Conservation (phyloP, 805 yeast species). For the Starmerella vaccinii region DNA sequence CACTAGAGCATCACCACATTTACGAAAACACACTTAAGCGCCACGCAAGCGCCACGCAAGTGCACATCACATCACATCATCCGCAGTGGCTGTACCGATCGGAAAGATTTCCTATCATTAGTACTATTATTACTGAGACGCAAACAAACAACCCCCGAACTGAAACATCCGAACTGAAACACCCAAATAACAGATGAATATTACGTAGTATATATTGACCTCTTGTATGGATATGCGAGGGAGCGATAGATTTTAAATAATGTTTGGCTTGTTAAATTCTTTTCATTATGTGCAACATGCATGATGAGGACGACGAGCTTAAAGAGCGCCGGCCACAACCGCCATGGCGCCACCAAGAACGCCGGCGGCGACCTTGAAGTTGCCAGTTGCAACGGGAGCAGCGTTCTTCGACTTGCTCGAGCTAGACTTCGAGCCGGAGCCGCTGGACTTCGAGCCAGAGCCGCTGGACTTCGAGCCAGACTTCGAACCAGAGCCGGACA, state of each 20-base stretch:
- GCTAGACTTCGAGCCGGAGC: constrained; percentile 27
- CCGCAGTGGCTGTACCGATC: too few relatives aligned
- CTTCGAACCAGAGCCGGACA: constrained; percentile 8
- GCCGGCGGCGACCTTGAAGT: constrained; percentile 19
- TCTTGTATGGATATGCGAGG: too few relatives aligned
- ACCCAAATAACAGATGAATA: neutral
- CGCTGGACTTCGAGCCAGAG: constrained; percentile 14
- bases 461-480: neutral
- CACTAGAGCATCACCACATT: too few relatives aligned
- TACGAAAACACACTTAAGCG: too few relatives aligned
- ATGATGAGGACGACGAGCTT: neutral
- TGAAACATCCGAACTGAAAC: too few relatives aligned
- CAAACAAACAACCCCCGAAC: too few relatives aligned
- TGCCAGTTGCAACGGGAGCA: constrained; percentile 33
- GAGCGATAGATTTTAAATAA: neutral
- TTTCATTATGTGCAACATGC: neutral
- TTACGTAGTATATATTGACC: too few relatives aligned
- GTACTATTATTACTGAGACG: too few relatives aligned
- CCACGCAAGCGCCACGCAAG: too few relatives aligned
- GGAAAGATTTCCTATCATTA: too few relatives aligned
- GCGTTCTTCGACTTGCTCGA: constrained; percentile 35
- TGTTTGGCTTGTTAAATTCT: neutral
- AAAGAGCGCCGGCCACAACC: constrained; percentile 20
- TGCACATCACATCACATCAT: too few relatives aligned
- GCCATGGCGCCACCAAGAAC: constrained; percentile 21